These are phyloP conservation scores for Leccinum subrobustum DNA, from an alignment of 1,284 basidiomycete genomes.

Conservation along the genomic window DNA sequence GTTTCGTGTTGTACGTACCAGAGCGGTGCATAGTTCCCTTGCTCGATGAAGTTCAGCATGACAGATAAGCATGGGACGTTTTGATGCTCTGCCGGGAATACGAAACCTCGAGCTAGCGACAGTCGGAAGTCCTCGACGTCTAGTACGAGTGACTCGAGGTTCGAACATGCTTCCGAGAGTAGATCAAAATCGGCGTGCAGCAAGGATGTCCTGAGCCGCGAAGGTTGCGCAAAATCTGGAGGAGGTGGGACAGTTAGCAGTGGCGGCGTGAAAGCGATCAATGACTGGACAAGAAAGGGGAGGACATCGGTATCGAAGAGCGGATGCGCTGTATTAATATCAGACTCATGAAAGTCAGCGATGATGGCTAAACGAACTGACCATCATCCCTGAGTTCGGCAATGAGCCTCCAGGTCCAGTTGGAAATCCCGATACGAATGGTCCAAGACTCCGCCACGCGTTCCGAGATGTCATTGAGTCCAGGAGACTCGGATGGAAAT, in stretches of 20 bases:
- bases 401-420: constrained; percentile 77
- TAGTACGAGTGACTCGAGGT: constrained; percentile 72
- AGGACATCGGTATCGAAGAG: constrained; percentile 62
- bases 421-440: constrained; percentile 60
- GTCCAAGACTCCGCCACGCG: constrained; percentile 58
- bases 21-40: constrained; percentile 59
- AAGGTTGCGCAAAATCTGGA: constrained; percentile 41
- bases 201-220: constrained; percentile 48
- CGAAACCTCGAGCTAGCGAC: constrained; percentile 65
- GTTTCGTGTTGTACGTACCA: constrained; percentile 49
- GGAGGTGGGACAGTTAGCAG: constrained; percentile 39
- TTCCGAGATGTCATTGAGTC: constrained; percentile 24
- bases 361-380: constrained; percentile 32
- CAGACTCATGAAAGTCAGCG: constrained; percentile 5
- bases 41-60: constrained; percentile 73
- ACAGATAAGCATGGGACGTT: constrained; percentile 58
- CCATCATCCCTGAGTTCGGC: constrained; percentile 62
- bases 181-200: constrained; percentile 68
- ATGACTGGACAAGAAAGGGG: constrained; percentile 57
- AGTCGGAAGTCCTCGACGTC: constrained; percentile 74
- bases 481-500: constrained; percentile 22
- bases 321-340: constrained; percentile 42
- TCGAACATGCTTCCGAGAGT: constrained; percentile 69
- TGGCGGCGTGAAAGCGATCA: constrained; percentile 58
- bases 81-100: constrained; percentile 55